Percentiles rank a stretch among this genome's conserved stretches.
These are phyloP conservation scores for Rubia balearica DNA, from an alignment of 305 asterid species.

Conservation along the genomic window DNA sequence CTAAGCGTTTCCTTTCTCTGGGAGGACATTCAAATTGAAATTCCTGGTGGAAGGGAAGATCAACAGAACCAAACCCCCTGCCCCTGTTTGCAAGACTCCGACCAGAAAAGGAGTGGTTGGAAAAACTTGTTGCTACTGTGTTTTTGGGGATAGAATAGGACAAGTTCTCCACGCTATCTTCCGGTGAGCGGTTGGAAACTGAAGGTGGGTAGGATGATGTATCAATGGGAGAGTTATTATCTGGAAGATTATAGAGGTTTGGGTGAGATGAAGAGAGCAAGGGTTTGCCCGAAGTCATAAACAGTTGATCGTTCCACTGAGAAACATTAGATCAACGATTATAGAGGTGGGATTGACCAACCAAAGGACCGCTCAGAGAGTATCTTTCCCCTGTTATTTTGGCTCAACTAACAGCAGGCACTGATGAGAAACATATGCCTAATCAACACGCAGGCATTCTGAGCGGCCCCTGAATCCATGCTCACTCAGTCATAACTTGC, in stretches of 20 bases:
- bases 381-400: background rate
- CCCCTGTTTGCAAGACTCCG: slow-evolving; percentile 21
- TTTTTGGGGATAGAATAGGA: slow-evolving; percentile 16
- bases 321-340: slow-evolving; percentile 34
- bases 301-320: slow-evolving; percentile 35
- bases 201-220: slow-evolving; percentile 32
- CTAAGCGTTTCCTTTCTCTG: slow-evolving; percentile 49
- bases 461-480: slow-evolving; percentile 11
- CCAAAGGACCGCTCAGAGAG: slow-evolving; percentile 25
- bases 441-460: background rate
- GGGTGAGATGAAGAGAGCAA: slow-evolving; percentile 46
- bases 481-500: slow-evolving; percentile 4
- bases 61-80: slow-evolving; percentile 38
- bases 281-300: slow-evolving; percentile 75
- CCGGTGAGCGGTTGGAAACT: slow-evolving; percentile 23
- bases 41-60: slow-evolving; percentile 28
- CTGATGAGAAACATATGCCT: slow-evolving; percentile 4
- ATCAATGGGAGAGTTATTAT: slow-evolving; percentile 14
- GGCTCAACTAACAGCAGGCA: slow-evolving; percentile 1
- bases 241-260: slow-evolving; percentile 24
- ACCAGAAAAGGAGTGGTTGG: slow-evolving; percentile 17
- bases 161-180: slow-evolving; percentile 19
- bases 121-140: slow-evolving; percentile 26
- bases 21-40: slow-evolving; percentile 36
- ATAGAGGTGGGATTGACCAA: slow-evolving; percentile 21